Evolutionary conservation across 2,329 filamentous ascomycete genomes (phyloP).

Genomic region (Ceratocystiopsis sp.): DNA sequence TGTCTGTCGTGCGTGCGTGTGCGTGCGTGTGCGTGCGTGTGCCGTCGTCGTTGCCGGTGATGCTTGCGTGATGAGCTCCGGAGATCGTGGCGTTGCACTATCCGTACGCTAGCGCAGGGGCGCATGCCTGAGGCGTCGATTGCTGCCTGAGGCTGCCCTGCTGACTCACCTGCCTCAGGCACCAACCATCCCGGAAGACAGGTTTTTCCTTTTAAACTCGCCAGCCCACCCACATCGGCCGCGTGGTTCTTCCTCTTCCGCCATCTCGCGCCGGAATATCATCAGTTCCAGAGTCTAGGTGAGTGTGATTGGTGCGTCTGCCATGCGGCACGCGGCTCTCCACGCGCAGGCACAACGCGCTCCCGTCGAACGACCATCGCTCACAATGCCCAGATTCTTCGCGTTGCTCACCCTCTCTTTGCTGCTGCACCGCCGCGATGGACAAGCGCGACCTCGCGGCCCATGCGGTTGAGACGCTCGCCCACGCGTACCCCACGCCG

Average conservation of each 20-base stretch:
- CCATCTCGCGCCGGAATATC: constrained; percentile 11
- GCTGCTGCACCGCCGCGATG: constrained; percentile 2
- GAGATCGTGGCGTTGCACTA: too few species aligned
- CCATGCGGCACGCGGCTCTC: too few species aligned
- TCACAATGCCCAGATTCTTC: too few species aligned
- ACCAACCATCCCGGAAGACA: neutral
- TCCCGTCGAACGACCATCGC: too few species aligned
- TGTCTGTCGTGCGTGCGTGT: neutral
- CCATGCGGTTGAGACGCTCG: constrained; percentile 20
- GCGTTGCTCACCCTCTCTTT: too few species aligned
- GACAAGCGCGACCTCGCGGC: constrained; percentile 18
- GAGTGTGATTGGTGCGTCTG: too few species aligned
- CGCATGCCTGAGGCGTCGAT: neutral
- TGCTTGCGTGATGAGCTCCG: neutral
- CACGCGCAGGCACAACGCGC: too few species aligned
- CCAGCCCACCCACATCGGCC: constrained; percentile 10
- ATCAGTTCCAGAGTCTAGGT: constrained; percentile 10
- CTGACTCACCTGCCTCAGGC: neutral
- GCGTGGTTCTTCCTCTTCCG: constrained; percentile 32
- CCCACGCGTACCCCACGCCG: constrained; percentile 28
- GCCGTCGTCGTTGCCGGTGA: neutral
- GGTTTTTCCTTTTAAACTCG: neutral
- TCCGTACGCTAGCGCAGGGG: too few species aligned
- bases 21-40: neutral
- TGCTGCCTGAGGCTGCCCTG: neutral